Evolutionary conservation across 2,329 filamentous ascomycete species (phyloP), one percentile per base, ranked within the genome.

Genomic region (Leptosphaerulina australis): DNA sequence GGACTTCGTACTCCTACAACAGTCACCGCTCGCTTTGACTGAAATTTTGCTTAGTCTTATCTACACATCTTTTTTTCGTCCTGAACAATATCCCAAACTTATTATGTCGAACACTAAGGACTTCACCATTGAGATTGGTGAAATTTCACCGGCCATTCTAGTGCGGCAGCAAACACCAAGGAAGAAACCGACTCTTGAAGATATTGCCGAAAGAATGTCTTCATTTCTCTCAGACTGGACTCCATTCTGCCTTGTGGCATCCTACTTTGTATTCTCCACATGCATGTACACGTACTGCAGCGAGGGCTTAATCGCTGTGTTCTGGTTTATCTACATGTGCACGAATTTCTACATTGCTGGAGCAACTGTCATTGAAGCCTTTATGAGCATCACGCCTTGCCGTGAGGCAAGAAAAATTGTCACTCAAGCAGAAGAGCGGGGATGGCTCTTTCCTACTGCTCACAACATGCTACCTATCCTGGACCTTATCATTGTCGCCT

Each of bases 401-500:
- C 61, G 68, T 7, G 68, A 75, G 52, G 69, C 74, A 17, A 63
- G 69, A 29, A 70, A 71, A 37, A 64, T 70, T 14, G 64, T 74
- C 29, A 58, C 57, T 1, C 69, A 76, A 43, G 71, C 71, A 4
- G 66, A 71, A 50, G 64, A 73, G 37, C 75, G 71, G 30, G 64
- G 65, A 5, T 77, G 75, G 74, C 54, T 62, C 5, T 77, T 77
- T 43, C 75, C 74, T 10, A 76, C 75, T 8, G 61, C 72, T 9
- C 69, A 76, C 45, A 60, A 68, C 36, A 60, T 77, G 11, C 64
- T 80, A 2, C 70, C 71, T 1, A 71, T 75, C 20, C 66, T 80
- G 14, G 77, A 80, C 52, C 64, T 80, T 30, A 66, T 79, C 44
- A 77, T 80, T 44, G 77, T 80, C 2, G 77, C 77, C 11, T 80